phyloP scores from a whole-genome alignment of 2,329 filamentous ascomycete genomes.

The Massarina eburnea region DNA sequence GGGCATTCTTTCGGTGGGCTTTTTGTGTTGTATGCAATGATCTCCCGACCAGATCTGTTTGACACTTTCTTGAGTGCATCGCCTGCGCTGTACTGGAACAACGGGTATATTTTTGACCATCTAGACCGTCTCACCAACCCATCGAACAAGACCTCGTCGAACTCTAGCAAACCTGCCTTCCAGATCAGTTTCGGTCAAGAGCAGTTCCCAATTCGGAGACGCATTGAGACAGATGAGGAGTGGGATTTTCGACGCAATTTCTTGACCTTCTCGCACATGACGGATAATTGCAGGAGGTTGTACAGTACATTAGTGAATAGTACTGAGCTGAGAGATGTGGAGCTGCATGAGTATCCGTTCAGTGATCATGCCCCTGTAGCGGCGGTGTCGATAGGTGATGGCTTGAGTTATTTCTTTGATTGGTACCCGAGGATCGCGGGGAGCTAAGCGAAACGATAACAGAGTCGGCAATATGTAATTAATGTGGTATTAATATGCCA shows the following conservation, averaged over 20 bases:
- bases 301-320: slow-evolving; percentile 25
- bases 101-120: slow-evolving; percentile 42
- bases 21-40: slow-evolving; percentile 50
- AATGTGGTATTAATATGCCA: too few species aligned
- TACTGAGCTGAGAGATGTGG: slow-evolving; percentile 25
- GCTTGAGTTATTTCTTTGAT: slow-evolving; percentile 38
- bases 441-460: not conserved
- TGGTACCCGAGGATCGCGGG: slow-evolving; percentile 9
- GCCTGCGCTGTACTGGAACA: slow-evolving; percentile 53
- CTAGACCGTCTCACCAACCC: slow-evolving; percentile 19
- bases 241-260: slow-evolving; percentile 29
- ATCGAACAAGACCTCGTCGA: not conserved
- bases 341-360: slow-evolving; percentile 32
- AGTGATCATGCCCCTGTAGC: slow-evolving; percentile 37
- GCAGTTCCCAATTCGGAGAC: slow-evolving; percentile 25
- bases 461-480: too few species aligned
- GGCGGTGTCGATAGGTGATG: slow-evolving; percentile 29
- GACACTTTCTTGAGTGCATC: slow-evolving; percentile 51
- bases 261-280: slow-evolving; percentile 25
- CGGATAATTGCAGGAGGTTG: slow-evolving; percentile 21
- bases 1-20: slow-evolving; percentile 56
- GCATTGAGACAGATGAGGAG: slow-evolving; percentile 30
- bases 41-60: slow-evolving; percentile 46
- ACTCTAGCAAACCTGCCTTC: slow-evolving; percentile 29
- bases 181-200: slow-evolving; percentile 37